phyloP scores from a whole-genome alignment of 1,284 basidiomycete genomes.

The Ceraceosorus guamensis region DNA sequence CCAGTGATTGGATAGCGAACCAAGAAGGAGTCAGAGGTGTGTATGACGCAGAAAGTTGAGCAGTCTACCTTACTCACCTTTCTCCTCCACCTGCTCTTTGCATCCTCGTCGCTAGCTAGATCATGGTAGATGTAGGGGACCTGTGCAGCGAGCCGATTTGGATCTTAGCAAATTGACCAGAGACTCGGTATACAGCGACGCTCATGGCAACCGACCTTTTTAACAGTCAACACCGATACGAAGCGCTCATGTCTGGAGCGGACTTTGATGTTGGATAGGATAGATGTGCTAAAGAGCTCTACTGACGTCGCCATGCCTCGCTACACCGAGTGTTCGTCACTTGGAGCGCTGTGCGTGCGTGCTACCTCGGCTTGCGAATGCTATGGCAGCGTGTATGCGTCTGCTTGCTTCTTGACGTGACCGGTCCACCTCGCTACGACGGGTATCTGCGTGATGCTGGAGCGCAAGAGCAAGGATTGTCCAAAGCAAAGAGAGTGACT shows the following conservation, averaged over 20 bases:
- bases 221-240: slow-evolving; percentile 33
- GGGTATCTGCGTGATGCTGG: no score
- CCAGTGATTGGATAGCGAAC: slow-evolving; percentile 3
- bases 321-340: no score
- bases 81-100: slow-evolving; percentile 43
- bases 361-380: no score
- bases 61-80: slow-evolving; percentile 21
- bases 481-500: no score
- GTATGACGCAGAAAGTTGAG: no score
- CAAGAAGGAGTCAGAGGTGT: slow-evolving; percentile 2
- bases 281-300: slow-evolving; percentile 48
- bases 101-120: slow-evolving; percentile 43
- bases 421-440: no score
- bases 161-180: neutral
- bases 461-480: no score
- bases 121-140: slow-evolving; percentile 46
- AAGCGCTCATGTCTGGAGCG: slow-evolving; percentile 43
- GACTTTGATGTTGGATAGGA: slow-evolving; percentile 43
- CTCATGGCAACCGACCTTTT: slow-evolving; percentile 14
- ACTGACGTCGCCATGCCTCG: slow-evolving; percentile 12
- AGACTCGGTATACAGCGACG: neutral
- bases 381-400: no score
- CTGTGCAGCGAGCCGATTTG: neutral
- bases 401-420: no score
- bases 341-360: no score